Percentiles rank a stretch among this genome's conserved stretches.
These are phyloP conservation scores for Paramarasmius palmivorus DNA, from an alignment of 1,284 basidiomycete species.

Conservation along the genomic window DNA sequence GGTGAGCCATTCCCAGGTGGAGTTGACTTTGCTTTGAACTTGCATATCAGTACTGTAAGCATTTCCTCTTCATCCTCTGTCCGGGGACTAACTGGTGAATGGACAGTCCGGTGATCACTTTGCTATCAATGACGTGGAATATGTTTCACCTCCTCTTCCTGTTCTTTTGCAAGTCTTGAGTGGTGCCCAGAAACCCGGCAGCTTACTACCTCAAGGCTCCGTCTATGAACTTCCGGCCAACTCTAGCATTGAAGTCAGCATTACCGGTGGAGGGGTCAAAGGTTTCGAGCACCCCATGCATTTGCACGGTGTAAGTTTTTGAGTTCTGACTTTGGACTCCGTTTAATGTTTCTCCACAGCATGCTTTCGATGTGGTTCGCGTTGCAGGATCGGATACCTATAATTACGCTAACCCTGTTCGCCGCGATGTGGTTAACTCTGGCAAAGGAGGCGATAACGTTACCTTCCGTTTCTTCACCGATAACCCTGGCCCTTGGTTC, in stretches of 20 bases:
- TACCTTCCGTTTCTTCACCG: too few relatives aligned
- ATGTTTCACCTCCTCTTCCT: conserved; percentile 39
- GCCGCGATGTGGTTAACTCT: not conserved
- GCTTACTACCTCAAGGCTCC: conserved; percentile 45
- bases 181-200: conserved; percentile 39
- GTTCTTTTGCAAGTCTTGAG: conserved; percentile 55
- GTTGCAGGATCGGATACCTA: conserved; percentile 18
- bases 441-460: too few relatives aligned
- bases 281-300: conserved; percentile 24
- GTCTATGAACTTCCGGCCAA: conserved; percentile 47
- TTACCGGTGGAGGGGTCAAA: conserved; percentile 33
- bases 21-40: conserved; percentile 34
- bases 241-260: conserved; percentile 44
- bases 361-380: conserved; percentile 36
- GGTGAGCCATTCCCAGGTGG: conserved; percentile 32
- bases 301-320: conserved; percentile 39
- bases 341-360: conserved; percentile 24
- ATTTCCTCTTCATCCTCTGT: conserved; percentile 1
- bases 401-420: conserved; percentile 33
- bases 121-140: conserved; percentile 35
- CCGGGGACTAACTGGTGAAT: not conserved
- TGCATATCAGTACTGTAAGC: conserved; percentile 26
- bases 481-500: too few relatives aligned
- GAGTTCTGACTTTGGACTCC: not conserved
- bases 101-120: conserved; percentile 20